Percentiles rank a stretch among this genome's conserved stretches.
These are phyloP conservation scores for Suillus variegatus DNA, from an alignment of 768 basidiomycete species.

Conservation along the genomic window DNA sequence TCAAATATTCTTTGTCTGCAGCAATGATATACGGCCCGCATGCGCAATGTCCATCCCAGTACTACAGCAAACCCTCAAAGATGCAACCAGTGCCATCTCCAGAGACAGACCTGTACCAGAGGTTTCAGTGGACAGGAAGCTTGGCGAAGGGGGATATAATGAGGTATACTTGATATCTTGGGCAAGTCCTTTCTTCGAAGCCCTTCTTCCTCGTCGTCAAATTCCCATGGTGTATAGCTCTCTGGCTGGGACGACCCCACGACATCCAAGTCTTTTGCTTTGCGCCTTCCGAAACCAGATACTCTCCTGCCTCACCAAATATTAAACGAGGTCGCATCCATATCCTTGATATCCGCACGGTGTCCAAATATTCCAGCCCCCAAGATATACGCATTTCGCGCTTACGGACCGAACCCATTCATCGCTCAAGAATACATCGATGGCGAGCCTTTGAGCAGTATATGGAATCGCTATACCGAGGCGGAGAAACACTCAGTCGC, in stretches of 20 bases:
- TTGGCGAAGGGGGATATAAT: not conserved
- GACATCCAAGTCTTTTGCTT: not conserved
- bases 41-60: not conserved
- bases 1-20: too few relatives aligned
- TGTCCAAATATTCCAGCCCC: not conserved
- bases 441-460: not conserved
- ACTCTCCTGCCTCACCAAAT: not conserved
- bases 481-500: not conserved
- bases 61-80: not conserved
- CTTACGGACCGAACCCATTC: not conserved
- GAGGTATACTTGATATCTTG: not conserved
- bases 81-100: not conserved
- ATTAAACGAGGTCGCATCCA: not conserved
- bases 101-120: not conserved
- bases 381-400: not conserved
- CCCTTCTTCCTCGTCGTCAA: too few relatives aligned
- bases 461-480: not conserved
- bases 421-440: not conserved
- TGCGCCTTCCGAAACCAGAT: not conserved
- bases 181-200: not conserved
- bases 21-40: too few relatives aligned
- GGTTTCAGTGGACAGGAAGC: not conserved
- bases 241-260: not conserved
- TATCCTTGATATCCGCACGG: not conserved
- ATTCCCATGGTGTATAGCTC: not conserved